Conservation (phyloP, 305 asterid genomes). For the Nicotiana rustica region DNA sequence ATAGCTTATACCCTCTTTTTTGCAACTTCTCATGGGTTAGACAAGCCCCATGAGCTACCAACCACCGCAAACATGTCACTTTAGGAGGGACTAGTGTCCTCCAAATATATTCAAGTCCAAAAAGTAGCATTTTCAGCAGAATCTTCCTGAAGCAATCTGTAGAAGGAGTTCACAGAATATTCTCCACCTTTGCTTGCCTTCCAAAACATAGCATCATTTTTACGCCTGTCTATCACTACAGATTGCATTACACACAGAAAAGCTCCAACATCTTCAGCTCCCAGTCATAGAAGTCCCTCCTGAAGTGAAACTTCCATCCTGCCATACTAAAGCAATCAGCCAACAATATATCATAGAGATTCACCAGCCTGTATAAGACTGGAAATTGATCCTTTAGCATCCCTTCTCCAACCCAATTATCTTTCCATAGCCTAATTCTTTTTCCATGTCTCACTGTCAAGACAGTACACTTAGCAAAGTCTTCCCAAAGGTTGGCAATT, state of each 20-base stretch:
- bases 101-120: constrained; percentile 24
- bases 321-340: not conserved
- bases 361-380: constrained; percentile 22
- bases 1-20: not conserved
- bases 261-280: not conserved
- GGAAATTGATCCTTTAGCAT: constrained; percentile 25
- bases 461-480: not conserved
- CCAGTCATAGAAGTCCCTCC: not conserved
- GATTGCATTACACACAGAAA: not conserved
- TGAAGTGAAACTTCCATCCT: constrained; percentile 13
- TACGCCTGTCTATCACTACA: not conserved
- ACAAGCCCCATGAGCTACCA: not conserved
- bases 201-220: constrained; percentile 18
- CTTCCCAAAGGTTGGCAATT: not conserved
- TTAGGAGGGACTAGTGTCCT: not conserved
- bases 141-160: constrained; percentile 5
- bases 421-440: not conserved
- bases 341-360: constrained; percentile 17
- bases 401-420: not conserved
- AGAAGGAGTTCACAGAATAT: constrained; percentile 17
- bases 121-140: constrained; percentile 6
- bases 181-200: constrained; percentile 10
- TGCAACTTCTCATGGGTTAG: constrained; percentile 4
- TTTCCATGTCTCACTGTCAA: not conserved
- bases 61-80: not conserved